Conservation (phyloP, 1,284 basidiomycete species). For the Puccinia sorghi region DNA sequence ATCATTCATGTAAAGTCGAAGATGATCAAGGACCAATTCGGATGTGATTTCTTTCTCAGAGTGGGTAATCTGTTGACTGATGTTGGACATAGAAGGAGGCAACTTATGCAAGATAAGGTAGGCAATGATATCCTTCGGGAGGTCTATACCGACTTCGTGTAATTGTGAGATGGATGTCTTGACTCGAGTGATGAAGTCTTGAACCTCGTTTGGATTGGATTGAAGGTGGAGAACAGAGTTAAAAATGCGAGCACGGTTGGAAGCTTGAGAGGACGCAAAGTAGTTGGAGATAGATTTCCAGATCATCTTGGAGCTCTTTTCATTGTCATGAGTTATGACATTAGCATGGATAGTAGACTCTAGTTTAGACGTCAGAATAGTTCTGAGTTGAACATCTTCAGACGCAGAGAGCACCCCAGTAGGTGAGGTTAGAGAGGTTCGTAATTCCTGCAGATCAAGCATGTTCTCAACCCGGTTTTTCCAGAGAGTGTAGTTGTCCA, state of each 20-base stretch:
- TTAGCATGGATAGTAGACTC: not conserved
- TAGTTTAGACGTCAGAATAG: not conserved
- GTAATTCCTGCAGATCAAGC: not conserved
- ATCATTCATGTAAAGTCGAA: not conserved
- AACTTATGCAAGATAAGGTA: not conserved
- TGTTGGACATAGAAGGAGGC: not conserved
- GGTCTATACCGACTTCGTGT: not conserved
- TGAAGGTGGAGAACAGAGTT: not conserved
- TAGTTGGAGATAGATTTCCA: not conserved
- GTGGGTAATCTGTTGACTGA: not conserved
- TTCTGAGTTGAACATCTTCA: not conserved
- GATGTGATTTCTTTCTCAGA: not conserved
- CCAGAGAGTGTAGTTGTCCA: slow-evolving; percentile 12
- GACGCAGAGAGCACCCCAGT: not conserved
- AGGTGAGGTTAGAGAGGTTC: not conserved
- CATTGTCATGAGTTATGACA: not conserved
- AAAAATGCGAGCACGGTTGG: not conserved
- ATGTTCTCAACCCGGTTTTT: not conserved
- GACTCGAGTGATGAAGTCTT: not conserved
- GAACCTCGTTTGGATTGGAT: not conserved
- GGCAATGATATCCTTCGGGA: not conserved
- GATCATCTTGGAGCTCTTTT: not conserved
- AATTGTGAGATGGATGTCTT: not conserved
- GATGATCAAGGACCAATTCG: not conserved
- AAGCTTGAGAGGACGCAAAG: not conserved